Base-by-base conservation (phyloP, 257 asterid genomes). In the Ophiorrhiza pumila region DNA sequence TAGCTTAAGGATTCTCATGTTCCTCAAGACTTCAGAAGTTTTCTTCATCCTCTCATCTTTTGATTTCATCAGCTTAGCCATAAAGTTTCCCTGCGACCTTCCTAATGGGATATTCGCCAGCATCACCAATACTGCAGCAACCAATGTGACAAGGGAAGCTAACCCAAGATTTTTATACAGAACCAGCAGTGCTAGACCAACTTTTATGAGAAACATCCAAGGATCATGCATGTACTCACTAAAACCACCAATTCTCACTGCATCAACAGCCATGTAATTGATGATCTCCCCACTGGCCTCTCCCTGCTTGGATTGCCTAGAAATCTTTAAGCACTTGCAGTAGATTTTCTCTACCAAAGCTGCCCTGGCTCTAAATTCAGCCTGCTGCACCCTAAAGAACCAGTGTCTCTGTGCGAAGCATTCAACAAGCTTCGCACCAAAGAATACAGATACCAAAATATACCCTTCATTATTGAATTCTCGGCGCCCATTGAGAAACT, bases 1-100 rank as follows among this genome's bases (percentile, higher is more conserved):
- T 60, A 94, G 95, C 79, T 91, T 94, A 68, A 94, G 96, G 66
- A 91, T 90, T 75, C 96, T 87, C 97, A 94, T 94, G 83, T 90
- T 94, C 81, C 94, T 83, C 85, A 94, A 83, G 18, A 94, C 87
- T 80, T 94, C 99, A 55, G 97, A 91, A 1, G 96, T 91, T 4
- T 92, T 80, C 68, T 91, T 94, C 99, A 91, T 94, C 82, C 99
- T 89, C 62, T 45, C 65, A 74, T 94, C 98, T 74, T 94, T 94
- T 0, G 95, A 82, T 77, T 87, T 81, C 98, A 94, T 94, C 13
- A 94, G 79, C 55, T 73, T 73, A 0, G 84, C 95, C 81, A 91
- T 96, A 78, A 67, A 94, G 8, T 79, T 91, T 88, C 87, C 89
- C 72, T 86, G 82, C 77, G 86, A 74, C 6, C 57, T 85, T 13